phyloP scores from a whole-genome alignment of 768 basidiomycete genomes.

The Cystoderma amianthinum region DNA sequence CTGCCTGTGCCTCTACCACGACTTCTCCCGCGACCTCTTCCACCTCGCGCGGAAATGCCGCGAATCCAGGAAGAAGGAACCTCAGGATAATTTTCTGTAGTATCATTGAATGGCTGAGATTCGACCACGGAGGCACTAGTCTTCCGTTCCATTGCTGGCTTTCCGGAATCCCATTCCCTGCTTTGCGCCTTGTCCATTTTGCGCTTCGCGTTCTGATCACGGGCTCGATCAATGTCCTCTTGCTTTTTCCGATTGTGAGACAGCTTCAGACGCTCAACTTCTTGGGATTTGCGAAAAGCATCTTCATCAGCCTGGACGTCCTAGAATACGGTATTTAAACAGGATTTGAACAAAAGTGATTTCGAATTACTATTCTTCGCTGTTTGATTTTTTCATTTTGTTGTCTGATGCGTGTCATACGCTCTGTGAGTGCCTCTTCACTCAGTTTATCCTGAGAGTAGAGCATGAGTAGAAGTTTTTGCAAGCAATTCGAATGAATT shows the following conservation, averaged over 20 bases:
- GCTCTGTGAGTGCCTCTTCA: conserved; percentile 59
- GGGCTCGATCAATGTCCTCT: conserved; percentile 58
- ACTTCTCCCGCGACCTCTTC: conserved; percentile 1
- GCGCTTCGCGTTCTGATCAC: conserved; percentile 72
- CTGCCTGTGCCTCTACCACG: conserved; percentile 15
- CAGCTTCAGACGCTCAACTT: conserved; percentile 50
- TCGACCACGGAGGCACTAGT: not conserved
- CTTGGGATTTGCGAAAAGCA: conserved; percentile 67
- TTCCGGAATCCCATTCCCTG: conserved; percentile 84
- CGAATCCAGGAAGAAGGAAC: too few relatives aligned
- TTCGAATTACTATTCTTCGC: conserved; percentile 51
- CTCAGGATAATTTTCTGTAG: not conserved
- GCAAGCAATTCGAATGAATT: not conserved
- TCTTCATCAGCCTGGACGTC: conserved; percentile 80
- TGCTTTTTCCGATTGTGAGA: conserved; percentile 61
- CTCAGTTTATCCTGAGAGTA: conserved; percentile 56
- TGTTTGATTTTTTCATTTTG: conserved; percentile 77
- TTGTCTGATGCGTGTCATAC: conserved; percentile 63
- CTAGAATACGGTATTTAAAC: conserved; percentile 24
- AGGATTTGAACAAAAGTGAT: not conserved
- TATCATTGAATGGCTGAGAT: not conserved
- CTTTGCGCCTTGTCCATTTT: conserved; percentile 77
- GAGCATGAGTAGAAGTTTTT: conserved; percentile 4
- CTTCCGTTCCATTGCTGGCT: conserved; percentile 20
- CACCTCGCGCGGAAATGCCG: not conserved